phyloP scores from a whole-genome alignment of 352 stramenopile genomes.

The Globisporangium yorkense region DNA sequence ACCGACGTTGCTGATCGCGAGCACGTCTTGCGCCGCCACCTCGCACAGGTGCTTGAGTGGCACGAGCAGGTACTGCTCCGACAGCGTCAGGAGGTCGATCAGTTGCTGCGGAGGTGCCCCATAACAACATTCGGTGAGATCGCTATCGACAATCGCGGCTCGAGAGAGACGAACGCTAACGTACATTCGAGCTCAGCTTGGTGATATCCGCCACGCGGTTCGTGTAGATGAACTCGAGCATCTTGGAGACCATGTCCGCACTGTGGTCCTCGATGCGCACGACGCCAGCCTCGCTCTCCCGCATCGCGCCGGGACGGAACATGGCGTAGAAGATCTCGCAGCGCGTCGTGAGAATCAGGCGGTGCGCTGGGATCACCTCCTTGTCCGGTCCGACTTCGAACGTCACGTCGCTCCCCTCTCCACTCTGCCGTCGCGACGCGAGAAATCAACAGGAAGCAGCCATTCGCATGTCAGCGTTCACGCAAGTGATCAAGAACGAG shows the following conservation, averaged over 20 bases:
- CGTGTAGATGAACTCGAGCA: conserved; percentile 92
- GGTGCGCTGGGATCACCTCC: conserved; percentile 58
- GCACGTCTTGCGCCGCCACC: conserved; percentile 56
- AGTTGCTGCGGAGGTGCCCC: conserved; percentile 52
- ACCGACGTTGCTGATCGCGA: conserved; percentile 71
- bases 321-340: conserved; percentile 90
- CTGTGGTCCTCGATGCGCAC: conserved; percentile 80
- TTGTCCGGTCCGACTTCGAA: conserved; percentile 64
- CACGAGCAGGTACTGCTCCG: conserved; percentile 76
- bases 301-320: conserved; percentile 82
- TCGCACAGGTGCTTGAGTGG: conserved; percentile 77
- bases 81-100: conserved; percentile 74
- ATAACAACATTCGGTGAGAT: neutral
- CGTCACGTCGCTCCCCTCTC: conserved; percentile 58
- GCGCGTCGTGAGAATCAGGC: conserved; percentile 70
- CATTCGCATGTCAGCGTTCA: neutral
- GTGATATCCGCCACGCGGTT: conserved; percentile 79
- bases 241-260: conserved; percentile 82
- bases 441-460: neutral
- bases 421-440: conserved; percentile 25
- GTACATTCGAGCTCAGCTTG: conserved; percentile 68
- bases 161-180: conserved; percentile 6
- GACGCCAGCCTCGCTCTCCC: conserved; percentile 75
- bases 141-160: neutral
- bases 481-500: neutral